Base-by-base conservation (phyloP, 225 moss, liverwort and hornwort species). In the Pseudisothecium myosuroides region DNA sequence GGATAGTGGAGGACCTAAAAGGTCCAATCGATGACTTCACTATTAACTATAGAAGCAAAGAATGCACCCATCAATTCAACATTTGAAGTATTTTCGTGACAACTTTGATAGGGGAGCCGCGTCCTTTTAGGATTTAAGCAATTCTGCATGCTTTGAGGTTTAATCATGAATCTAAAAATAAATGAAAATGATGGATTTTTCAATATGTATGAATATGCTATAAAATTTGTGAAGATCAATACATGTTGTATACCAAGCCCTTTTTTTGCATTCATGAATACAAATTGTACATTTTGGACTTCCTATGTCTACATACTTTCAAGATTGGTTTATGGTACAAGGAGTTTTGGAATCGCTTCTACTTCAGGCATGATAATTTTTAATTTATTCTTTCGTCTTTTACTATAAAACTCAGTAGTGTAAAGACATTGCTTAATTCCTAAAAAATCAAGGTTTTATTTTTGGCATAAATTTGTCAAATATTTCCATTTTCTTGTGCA, bases 171-270 rank as follows among this genome's bases (percentile, higher is more conserved):
- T 26, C 24, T 7, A 17, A 21, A 12, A 68, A 29, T 63, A 31
- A 31, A 7, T 63, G 22, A 68, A 23, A 69, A 6, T 26, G 14
- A 71, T 41, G 15, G 26, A 8, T 71, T 26, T 71, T 13, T 41
- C 14, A 26, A 17, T 17, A 17, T 28, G 3, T 47, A 47, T 74
- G 18, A 29, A 47, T 29, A 76, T 34, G 21, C 32, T 50, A 50
- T 2, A 0, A 0, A 34, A 76, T 76, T 32, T 75, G 7, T 50
- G 12, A 75, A 12, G 19, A 49, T 75, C 49, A 32, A 49, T 7
- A 49, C 3, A 32, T 3, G 0, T 0, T 7, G 7, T 19, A 32
- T 11, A 1, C 2, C 49, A 75, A 49, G 12, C 2, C 1, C 0
- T 49, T 49, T 75, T 31, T 49, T 75, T 49, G 49, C 20, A 49